Evolutionary conservation across 345 rosid species (phyloP), one percentile per base, ranked within the genome.

Genomic region (Hibiscus trionum): DNA sequence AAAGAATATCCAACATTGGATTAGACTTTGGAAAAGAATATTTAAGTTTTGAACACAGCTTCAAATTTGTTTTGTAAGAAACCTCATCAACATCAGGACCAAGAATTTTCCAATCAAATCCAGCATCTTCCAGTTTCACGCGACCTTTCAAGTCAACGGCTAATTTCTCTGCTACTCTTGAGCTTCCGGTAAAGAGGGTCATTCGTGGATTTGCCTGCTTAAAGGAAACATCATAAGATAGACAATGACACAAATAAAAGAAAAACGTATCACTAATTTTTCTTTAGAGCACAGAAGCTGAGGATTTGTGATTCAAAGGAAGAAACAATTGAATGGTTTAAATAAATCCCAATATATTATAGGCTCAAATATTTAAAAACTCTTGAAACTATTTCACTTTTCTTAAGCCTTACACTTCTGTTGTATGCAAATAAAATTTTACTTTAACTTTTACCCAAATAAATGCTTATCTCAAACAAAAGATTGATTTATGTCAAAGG

Each of bases 81-180:
- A 90, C 99, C 98, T 95, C 99, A 11, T 88, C 80, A 73, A 89
- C 99, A 87, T 95, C 98, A 76, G 99, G 99, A 62, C 99, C 98
- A 66, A 95, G 82, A 61, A 95, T 77, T 87, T 95, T 95, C 99
- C 99, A 95, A 83, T 95, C 98, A 83, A 91, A 95, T 73, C 99
- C 98, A n/a, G 99, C 99, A 79, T 95, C 99, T 90, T 95, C 99
- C 77, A 95, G 73, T 81, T 90, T 95, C 78, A 95, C 75, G 19
- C 90, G 86, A 62, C 98, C 99, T 69, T 88, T 92, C 52, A 95
- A 86, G 74, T 95, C 99, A 74, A 81, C 83, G 71, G 97, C 99
- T 83, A 95, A 82, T 78, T 92, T 95, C 60, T 95, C 98, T 12
- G 99, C 99, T 15, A 95, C 87, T 77, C 96, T 89, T 31, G 99